phyloP scores from a whole-genome alignment of 2,329 filamentous ascomycete species.

The Canariomyces notabilis region DNA sequence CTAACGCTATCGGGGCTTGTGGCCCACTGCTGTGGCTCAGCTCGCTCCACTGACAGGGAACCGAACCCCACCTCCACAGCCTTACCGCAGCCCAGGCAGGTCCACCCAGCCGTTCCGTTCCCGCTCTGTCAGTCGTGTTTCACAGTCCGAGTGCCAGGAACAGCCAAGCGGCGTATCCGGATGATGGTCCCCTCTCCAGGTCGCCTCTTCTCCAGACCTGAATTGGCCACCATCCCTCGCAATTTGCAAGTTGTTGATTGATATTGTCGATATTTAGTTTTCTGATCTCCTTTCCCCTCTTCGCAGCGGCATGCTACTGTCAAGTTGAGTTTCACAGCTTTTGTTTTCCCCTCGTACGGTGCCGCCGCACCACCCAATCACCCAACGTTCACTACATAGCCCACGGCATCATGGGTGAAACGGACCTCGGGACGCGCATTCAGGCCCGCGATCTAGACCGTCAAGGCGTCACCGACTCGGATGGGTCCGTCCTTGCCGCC shows the following conservation, averaged over 20 bases:
- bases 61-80: too few relatives aligned
- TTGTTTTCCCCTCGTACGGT: neutral
- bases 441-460: constrained; percentile 13
- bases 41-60: neutral
- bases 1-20: neutral
- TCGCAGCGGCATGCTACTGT: neutral
- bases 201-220: too few relatives aligned
- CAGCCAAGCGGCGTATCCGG: neutral
- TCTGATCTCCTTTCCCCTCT: neutral
- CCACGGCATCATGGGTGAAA: constrained; percentile 19
- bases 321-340: neutral
- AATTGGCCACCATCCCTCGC: neutral
- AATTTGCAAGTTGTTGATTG: neutral
- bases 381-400: too few relatives aligned
- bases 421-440: constrained; percentile 1
- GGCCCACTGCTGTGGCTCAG: neutral
- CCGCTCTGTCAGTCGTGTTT: neutral
- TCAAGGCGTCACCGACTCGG: constrained; percentile 8
- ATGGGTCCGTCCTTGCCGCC: constrained; percentile 19
- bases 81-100: neutral
- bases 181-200: neutral
- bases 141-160: neutral
- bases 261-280: too few relatives aligned
- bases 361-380: neutral
- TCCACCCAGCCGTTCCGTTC: neutral